Percentiles rank a stretch among this genome's conserved stretches.
phyloP scores from a whole-genome alignment of 2,329 filamentous ascomycete species.

The Neofusicoccum ribis region DNA sequence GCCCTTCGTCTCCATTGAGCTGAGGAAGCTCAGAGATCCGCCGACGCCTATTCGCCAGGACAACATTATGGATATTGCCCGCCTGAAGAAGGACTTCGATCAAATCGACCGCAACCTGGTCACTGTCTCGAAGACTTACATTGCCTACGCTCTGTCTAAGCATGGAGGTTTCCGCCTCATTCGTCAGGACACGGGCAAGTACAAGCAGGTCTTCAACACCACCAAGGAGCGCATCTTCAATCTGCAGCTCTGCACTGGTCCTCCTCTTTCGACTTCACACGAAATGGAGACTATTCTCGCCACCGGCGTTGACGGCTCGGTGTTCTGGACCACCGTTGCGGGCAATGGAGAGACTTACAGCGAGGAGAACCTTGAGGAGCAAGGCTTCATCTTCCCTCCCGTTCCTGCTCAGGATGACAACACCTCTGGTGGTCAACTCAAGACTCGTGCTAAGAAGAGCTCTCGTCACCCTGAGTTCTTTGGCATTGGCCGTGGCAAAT shows the following conservation, averaged over 20 bases:
- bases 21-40: constrained; percentile 58
- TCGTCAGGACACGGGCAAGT: constrained; percentile 86
- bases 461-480: constrained; percentile 90
- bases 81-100: constrained; percentile 96
- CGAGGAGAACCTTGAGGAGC: constrained; percentile 75
- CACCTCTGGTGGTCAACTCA: constrained; percentile 85
- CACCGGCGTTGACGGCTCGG: constrained; percentile 89
- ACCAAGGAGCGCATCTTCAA: constrained; percentile 95
- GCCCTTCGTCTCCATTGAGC: constrained; percentile 87
- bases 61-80: constrained; percentile 85
- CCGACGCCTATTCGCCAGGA: constrained; percentile 71
- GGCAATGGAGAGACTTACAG: constrained; percentile 65
- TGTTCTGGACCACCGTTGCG: constrained; percentile 90
- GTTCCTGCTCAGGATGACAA: constrained; percentile 85
- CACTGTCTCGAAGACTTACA: constrained; percentile 85
- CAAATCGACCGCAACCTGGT: constrained; percentile 94
- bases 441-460: constrained; percentile 90
- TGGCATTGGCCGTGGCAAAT: constrained; percentile 91
- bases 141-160: constrained; percentile 92
- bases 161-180: constrained; percentile 91
- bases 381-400: constrained; percentile 86
- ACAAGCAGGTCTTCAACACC: constrained; percentile 88
- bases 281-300: constrained; percentile 83
- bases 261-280: constrained; percentile 41
- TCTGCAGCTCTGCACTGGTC: constrained; percentile 74